A percentile compares a stretch with the other conserved stretches of the same genome.
These are phyloP conservation scores for Hypoxylon rickii DNA, from an alignment of 495 filamentous ascomycete species.

Conservation along the genomic window DNA sequence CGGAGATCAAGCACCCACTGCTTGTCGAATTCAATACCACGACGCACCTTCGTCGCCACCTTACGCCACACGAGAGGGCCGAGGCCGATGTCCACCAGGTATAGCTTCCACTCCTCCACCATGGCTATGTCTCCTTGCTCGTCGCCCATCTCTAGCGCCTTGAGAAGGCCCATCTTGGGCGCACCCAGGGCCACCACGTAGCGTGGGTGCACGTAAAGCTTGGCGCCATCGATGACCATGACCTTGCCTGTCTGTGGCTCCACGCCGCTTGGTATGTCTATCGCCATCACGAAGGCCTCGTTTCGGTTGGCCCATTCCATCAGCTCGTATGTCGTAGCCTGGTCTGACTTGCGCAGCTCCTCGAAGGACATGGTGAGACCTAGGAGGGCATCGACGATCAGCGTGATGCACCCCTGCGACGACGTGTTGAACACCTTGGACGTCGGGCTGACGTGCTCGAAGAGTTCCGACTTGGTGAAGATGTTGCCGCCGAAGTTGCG, in stretches of 20 bases:
- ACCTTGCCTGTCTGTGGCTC: conserved; percentile 74
- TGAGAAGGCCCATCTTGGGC: conserved; percentile 80
- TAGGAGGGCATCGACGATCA: conserved; percentile 88
- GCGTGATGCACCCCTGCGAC: conserved; percentile 58
- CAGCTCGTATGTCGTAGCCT: conserved; percentile 78
- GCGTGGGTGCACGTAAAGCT: conserved; percentile 72
- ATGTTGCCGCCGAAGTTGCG: conserved; percentile 76
- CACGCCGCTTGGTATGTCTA: conserved; percentile 87
- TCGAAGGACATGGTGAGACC: conserved; percentile 84
- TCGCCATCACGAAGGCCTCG: conserved; percentile 74
- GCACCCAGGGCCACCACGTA: conserved; percentile 82
- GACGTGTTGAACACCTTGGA: conserved; percentile 38
- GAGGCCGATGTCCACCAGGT: conserved; percentile 85
- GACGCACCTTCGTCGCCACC: conserved; percentile 74
- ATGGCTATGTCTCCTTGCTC: conserved; percentile 51
- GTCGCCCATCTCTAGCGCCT: conserved; percentile 65
- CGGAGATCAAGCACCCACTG: conserved; percentile 76
- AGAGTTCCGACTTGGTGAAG: conserved; percentile 58
- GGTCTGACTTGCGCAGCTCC: conserved; percentile 78
- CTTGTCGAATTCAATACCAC: conserved; percentile 83
- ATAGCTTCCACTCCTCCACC: conserved; percentile 68
- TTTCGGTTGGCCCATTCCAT: conserved; percentile 86
- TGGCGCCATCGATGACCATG: conserved; percentile 63
- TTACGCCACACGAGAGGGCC: conserved; percentile 82
- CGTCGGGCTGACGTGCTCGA: conserved; percentile 50